Percentiles rank a stretch among this genome's conserved stretches.
Evolutionary conservation across 2,329 filamentous ascomycete species (phyloP).

Genomic region (Cercospora sp.): DNA sequence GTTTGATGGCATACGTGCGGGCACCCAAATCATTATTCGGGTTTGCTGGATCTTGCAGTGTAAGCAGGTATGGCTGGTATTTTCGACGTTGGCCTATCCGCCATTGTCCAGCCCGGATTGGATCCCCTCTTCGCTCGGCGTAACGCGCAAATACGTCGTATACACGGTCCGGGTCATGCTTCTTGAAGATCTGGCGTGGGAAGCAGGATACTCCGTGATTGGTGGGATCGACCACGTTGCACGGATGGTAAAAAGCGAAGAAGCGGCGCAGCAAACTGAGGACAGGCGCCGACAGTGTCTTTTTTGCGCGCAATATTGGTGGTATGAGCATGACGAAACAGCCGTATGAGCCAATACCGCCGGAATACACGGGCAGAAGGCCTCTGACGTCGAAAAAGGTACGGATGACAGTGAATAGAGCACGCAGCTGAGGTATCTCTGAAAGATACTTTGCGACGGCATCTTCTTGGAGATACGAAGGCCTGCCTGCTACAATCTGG

Average conservation of each 20-base stretch:
- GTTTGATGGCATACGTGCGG: conserved; percentile 50
- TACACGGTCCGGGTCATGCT: conserved; percentile 24
- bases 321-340: conserved; percentile 60
- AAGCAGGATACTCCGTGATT: conserved; percentile 43
- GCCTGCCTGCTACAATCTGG: conserved; percentile 53
- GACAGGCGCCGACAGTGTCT: not conserved
- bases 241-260: conserved; percentile 51
- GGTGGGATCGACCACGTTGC: not conserved
- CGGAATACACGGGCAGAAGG: conserved; percentile 50
- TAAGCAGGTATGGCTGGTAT: conserved; percentile 49
- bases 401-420: conserved; percentile 54
- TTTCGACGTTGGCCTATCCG: conserved; percentile 41
- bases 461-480: conserved; percentile 44
- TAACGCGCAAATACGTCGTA: conserved; percentile 17
- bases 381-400: conserved; percentile 53
- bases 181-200: conserved; percentile 42
- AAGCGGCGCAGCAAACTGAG: conserved; percentile 52
- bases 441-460: conserved; percentile 51
- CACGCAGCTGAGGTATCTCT: conserved; percentile 52
- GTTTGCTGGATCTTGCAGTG: conserved; percentile 61
- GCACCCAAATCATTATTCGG: conserved; percentile 59
- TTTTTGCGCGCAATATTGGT: conserved; percentile 40
- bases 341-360: conserved; percentile 57
- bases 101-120: conserved; percentile 38
- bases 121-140: conserved; percentile 26